Evolutionary conservation across 495 filamentous ascomycete species (phyloP).

Genomic region (Aspergillus panamensis): DNA sequence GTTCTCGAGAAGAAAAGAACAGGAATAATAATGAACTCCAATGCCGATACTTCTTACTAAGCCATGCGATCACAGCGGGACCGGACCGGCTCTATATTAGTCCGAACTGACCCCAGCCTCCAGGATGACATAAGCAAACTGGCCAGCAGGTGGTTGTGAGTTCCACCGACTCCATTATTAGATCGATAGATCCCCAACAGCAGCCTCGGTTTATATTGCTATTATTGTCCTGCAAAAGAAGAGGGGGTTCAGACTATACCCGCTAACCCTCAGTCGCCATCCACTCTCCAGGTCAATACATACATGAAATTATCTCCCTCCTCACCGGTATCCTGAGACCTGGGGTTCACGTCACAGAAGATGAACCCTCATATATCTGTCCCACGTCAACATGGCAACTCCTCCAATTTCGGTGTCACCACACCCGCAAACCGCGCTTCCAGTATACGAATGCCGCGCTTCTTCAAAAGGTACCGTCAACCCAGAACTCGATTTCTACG

Average conservation of each 20-base stretch:
- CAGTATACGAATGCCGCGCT: slow-evolving; percentile 54
- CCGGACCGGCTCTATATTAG: slow-evolving; percentile 5
- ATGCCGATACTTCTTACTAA: not conserved
- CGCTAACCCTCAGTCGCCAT: not conserved
- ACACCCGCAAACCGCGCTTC: slow-evolving; percentile 47
- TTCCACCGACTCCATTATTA: not conserved
- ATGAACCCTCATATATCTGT: slow-evolving; percentile 65
- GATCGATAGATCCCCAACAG: not conserved
- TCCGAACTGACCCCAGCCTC: not conserved
- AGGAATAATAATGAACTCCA: not conserved
- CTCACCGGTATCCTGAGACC: slow-evolving; percentile 16
- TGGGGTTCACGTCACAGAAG: slow-evolving; percentile 14
- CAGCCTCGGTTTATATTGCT: not conserved
- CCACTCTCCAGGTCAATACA: not conserved
- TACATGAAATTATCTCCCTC: slow-evolving; percentile 13
- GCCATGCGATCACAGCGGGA: not conserved
- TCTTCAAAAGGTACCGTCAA: slow-evolving; percentile 48
- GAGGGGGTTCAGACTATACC: not conserved
- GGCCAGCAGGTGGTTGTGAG: not conserved
- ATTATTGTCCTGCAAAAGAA: not conserved
- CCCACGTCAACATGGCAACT: slow-evolving; percentile 55
- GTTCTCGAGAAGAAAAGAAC: not conserved
- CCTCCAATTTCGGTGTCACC: slow-evolving; percentile 51
- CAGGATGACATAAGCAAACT: slow-evolving; percentile 20
- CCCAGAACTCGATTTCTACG: not conserved